phyloP scores from a whole-genome alignment of 2,329 filamentous ascomycete genomes.

The Aspergillus fructus region DNA sequence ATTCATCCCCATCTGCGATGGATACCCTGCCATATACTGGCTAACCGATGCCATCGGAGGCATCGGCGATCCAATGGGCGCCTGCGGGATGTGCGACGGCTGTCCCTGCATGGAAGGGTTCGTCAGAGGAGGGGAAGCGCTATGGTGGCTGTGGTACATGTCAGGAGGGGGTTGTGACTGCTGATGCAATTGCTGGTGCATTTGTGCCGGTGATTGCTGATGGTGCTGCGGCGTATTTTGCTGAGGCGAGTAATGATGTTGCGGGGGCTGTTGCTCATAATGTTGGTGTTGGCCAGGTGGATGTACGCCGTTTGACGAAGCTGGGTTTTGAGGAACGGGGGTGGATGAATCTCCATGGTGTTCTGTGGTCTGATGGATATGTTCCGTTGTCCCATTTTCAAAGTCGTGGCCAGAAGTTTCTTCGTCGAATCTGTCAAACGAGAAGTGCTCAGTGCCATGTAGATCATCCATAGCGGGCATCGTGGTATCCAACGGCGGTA shows the following conservation, averaged over 20 bases:
- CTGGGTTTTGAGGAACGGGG: constrained; percentile 46
- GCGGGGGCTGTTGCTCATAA: constrained; percentile 12
- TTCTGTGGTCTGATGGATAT: constrained; percentile 21
- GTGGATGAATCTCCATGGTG: constrained; percentile 31
- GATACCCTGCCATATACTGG: constrained; percentile 53
- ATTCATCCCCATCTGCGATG: constrained; percentile 36
- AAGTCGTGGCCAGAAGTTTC: constrained; percentile 4
- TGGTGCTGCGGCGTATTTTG: constrained; percentile 31
- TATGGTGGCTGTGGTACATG: constrained; percentile 32
- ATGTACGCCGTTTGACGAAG: constrained; percentile 42
- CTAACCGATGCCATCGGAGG: constrained; percentile 54
- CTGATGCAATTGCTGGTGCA: constrained; percentile 25
- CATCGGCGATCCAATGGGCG: constrained; percentile 53
- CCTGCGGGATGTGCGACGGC: constrained; percentile 36
- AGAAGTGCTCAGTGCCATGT: constrained; percentile 15
- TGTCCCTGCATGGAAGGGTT: constrained; percentile 25
- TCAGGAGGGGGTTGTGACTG: constrained; percentile 31
- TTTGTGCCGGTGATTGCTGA: constrained; percentile 14
- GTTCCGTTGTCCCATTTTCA: constrained; percentile 12
- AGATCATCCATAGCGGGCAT: constrained; percentile 22
- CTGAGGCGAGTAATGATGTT: constrained; percentile 26
- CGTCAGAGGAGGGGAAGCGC: constrained; percentile 20
- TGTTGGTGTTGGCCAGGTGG: constrained; percentile 26
- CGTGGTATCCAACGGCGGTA: constrained; percentile 30
- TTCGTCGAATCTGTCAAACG: constrained; percentile 10